phyloP scores from a whole-genome alignment of 495 filamentous ascomycete species.

The Evernia prunastri region DNA sequence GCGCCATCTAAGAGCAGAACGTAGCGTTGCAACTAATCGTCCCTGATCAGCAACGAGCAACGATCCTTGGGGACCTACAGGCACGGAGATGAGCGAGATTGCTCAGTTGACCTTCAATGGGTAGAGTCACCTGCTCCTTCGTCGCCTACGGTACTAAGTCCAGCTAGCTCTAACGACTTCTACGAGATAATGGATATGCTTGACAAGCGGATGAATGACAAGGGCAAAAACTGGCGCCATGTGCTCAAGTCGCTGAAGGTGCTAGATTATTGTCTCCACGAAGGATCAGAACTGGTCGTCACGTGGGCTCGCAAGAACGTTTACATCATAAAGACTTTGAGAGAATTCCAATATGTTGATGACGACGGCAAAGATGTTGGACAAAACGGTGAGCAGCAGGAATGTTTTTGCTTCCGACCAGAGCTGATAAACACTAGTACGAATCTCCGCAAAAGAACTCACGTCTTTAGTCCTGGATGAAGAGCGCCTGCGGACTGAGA shows the following conservation, averaged over 20 bases:
- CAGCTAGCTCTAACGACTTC: slow-evolving; percentile 80
- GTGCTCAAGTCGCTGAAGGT: slow-evolving; percentile 97
- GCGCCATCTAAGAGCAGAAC: slow-evolving; percentile 25
- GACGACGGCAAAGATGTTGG: slow-evolving; percentile 93
- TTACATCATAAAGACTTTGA: slow-evolving; percentile 96
- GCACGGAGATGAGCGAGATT: slow-evolving; percentile 98
- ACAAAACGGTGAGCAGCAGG: slow-evolving; percentile 67
- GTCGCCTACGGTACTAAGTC: slow-evolving; percentile 19
- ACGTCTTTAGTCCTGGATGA: slow-evolving; percentile 93
- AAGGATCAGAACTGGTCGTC: slow-evolving; percentile 92
- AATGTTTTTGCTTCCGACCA: slow-evolving; percentile 1
- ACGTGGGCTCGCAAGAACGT: slow-evolving; percentile 98
- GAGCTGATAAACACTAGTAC: slow-evolving; percentile 52
- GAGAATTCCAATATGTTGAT: slow-evolving; percentile 93
- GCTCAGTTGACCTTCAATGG: slow-evolving; percentile 94
- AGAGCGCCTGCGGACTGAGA: slow-evolving; percentile 84
- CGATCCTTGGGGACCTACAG: slow-evolving; percentile 97
- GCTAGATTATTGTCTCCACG: slow-evolving; percentile 95
- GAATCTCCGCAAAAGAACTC: slow-evolving; percentile 92
- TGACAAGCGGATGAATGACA: slow-evolving; percentile 97
- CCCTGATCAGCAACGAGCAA: slow-evolving; percentile 80
- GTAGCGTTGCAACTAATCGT: slow-evolving; percentile 17
- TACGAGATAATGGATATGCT: slow-evolving; percentile 99
- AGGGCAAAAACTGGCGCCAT: slow-evolving; percentile 99
- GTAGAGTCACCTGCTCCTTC: slow-evolving; percentile 47